Evolutionary conservation across 164 flowering plant species (phyloP), one percentile per base, ranked within the genome.

Genomic region (Sextonia rubra): DNA sequence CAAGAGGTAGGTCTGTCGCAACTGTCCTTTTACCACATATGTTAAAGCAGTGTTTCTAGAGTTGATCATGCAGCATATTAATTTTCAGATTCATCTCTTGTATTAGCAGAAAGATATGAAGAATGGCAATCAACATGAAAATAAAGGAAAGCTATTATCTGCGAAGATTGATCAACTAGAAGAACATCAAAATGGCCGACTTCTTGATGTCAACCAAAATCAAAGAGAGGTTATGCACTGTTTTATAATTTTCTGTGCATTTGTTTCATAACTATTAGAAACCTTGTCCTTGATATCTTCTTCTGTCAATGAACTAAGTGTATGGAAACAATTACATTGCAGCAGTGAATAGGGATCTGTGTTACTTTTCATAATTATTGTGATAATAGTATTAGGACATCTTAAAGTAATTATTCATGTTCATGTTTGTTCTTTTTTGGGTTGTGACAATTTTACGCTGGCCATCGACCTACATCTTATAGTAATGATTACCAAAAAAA

Each of bases 1-100:
- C n/a, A 15, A 52, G 20, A 74, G 48, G 25, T 64, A 85, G 82
- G 85, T 84, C 3, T 29, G 78, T 80, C 49, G 60, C 23, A 26
- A 12, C 47, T 23, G 26, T 63, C 49, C 47, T 76, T 67, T 4
- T 64, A 29, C 26, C 58, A 24, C 29, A 48, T 64, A 3, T 32
- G 47, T 18, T n/a, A n/a, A n/a, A 11, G 12, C 32, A 29, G 56
- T 30, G 8, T 29, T 26, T 15, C 5, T 52, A 56, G n/a, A 64
- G 27, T 18, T 23, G 69, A 37, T 69, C 18, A 18, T 26, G 6
- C 23, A 26, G 68, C 29, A 49, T 18, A 47, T 5, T 48, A 17
- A 7, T 63, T 69, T 69, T 20, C 62, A 49, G 29, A 52, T 26
- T 47, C 32, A 48, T 48, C 14, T 17, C 23, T 15, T 61, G 22